Base-by-base conservation (phyloP, 306 rosid genomes). In the Phaseolus lunatus region DNA sequence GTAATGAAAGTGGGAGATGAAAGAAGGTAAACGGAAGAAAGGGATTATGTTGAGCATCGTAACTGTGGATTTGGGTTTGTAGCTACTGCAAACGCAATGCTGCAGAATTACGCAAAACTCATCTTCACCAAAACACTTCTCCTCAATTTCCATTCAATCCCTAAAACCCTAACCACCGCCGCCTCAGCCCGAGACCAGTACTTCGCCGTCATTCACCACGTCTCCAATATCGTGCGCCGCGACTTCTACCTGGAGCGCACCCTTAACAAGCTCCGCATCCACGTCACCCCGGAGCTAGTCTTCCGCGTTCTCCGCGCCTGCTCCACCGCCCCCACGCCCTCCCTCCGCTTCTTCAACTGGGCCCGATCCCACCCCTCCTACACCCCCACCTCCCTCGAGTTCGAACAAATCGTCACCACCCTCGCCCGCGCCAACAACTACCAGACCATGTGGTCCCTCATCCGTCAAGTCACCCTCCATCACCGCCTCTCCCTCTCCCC, bases 301-400 rank as follows among this genome's bases (percentile, higher is more conserved):
- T 92, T 78, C 85, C 92, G 98, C 20, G 96, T 92, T 48, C 96
- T 94, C 67, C 98, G 94, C 41, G 85, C 97, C 12, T 92, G 94
- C 80, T 89, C 92, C 53, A 52, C 71, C 56, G 61, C 83, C 49
- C 85, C 88, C 62, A 80, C 87, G 1, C 94, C 88, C 48, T 81
- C 96, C 67, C 88, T 90, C 76, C 96, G 97, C 33, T 94, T 94
- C 89, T 94, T 94, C 90, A 87, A 90, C 54, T 94, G 98, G 98
- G 98, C 91, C 2, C 92, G 86, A 24, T 43, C 94, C 37, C 81
- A 81, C 79, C 88, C 96, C 13, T 27, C 81, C 45, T 92, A 92
- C 85, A 48, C 70, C 3, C 98, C 98, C 7, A 94, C 97, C 35
- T 86, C 97, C n/a, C 77, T 92, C 18, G 98, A 94, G 47, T 83